phyloP scores from a whole-genome alignment of 1,284 basidiomycete genomes.

The Athelia sp. region DNA sequence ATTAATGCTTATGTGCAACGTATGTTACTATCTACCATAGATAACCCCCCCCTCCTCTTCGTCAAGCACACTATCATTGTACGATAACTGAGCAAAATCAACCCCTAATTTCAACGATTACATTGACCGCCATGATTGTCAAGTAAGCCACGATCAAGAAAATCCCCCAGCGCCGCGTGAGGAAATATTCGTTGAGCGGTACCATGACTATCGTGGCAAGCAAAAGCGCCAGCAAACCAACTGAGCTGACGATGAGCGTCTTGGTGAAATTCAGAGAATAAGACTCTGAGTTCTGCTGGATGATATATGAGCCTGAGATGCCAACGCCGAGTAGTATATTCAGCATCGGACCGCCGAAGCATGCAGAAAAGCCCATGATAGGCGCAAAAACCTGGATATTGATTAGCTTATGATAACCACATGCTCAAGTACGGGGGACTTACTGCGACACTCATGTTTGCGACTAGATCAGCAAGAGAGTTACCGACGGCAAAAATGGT shows the following conservation, averaged over 20 bases:
- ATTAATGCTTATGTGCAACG: too few species aligned
- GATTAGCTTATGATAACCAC: too few species aligned
- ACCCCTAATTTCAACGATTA: constrained; percentile 60
- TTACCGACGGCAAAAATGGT: constrained; percentile 97
- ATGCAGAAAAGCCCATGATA: constrained; percentile 90
- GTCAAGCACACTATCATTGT: too few species aligned
- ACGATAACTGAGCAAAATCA: too few species aligned
- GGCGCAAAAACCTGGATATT: constrained; percentile 82
- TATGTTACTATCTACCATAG: too few species aligned
- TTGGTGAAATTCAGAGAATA: constrained; percentile 75
- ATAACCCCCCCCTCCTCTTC: too few species aligned
- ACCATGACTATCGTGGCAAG: constrained; percentile 79
- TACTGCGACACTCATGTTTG: constrained; percentile 91
- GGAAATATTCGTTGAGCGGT: constrained; percentile 78
- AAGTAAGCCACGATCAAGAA: constrained; percentile 75
- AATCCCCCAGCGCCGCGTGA: constrained; percentile 78
- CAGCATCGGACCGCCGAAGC: constrained; percentile 94
- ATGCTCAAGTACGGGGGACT: too few species aligned
- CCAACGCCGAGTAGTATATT: constrained; percentile 93
- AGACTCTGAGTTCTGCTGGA: constrained; percentile 50
- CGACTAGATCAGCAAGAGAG: constrained; percentile 93
- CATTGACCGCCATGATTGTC: constrained; percentile 67
- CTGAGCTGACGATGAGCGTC: constrained; percentile 79
- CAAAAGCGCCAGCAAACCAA: constrained; percentile 75
- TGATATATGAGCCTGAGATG: constrained; percentile 73